These are phyloP conservation scores for Sclerotinia glacialis DNA, from an alignment of 2,329 filamentous ascomycete genomes.

Conservation along the genomic window DNA sequence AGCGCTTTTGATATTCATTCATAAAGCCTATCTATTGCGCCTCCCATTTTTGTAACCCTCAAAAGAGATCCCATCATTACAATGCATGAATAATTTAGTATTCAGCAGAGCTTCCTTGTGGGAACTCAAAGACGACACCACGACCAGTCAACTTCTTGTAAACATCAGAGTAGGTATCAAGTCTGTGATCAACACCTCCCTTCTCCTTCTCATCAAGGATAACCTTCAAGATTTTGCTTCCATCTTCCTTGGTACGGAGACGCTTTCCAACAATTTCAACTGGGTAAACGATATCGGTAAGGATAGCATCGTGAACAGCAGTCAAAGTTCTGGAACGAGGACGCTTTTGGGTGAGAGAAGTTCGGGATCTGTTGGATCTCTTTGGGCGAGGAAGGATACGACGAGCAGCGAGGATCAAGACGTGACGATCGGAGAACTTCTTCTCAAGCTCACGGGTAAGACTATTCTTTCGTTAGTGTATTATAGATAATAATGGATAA, in stretches of 20 bases:
- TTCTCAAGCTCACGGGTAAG: slow-evolving; percentile 99
- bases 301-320: slow-evolving; percentile 97
- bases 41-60: slow-evolving; percentile 15
- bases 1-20: slow-evolving; percentile 23
- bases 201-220: slow-evolving; percentile 99
- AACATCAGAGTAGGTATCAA: slow-evolving; percentile 99
- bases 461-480: slow-evolving; percentile 47
- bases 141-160: slow-evolving; percentile 98
- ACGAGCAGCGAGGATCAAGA: slow-evolving; percentile 97
- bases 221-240: slow-evolving; percentile 97
- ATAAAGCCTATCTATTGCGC: slow-evolving; percentile 22
- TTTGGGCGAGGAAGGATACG: slow-evolving; percentile 98
- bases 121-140: slow-evolving; percentile 97
- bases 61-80: slow-evolving; percentile 13
- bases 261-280: slow-evolving; percentile 99
- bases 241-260: slow-evolving; percentile 97
- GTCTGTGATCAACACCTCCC: slow-evolving; percentile 97
- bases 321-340: slow-evolving; percentile 97
- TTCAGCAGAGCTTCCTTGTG: slow-evolving; percentile 73
- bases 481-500: not conserved
- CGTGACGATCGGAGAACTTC: slow-evolving; percentile 99
- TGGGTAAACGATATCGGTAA: slow-evolving; percentile 96
- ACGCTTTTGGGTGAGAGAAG: slow-evolving; percentile 97
- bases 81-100: slow-evolving; percentile 59
- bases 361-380: slow-evolving; percentile 94